Evolutionary conservation across 2,329 filamentous ascomycete species (phyloP).

Genomic region (Paecilomyces variotii): DNA sequence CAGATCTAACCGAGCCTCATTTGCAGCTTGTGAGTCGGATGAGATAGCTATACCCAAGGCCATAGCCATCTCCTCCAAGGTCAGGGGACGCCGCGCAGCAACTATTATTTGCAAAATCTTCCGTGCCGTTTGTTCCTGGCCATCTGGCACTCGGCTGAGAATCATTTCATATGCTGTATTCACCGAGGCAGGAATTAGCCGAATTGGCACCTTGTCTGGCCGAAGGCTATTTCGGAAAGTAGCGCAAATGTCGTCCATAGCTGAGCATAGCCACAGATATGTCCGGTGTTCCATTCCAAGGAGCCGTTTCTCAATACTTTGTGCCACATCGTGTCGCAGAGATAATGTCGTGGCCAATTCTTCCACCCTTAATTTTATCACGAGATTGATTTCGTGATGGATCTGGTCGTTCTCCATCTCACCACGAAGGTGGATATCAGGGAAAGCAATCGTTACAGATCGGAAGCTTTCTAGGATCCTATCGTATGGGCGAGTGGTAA

Average conservation of each 20-base stretch:
- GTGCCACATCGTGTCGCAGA: background rate
- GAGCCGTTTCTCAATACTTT: background rate
- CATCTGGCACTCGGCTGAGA: slow-evolving; percentile 4
- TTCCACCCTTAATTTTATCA: background rate
- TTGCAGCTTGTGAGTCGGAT: background rate
- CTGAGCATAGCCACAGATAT: slow-evolving; percentile 2
- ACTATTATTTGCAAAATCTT: slow-evolving; percentile 13
- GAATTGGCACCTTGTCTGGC: slow-evolving; percentile 5
- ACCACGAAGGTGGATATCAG: background rate
- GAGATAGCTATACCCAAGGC: background rate
- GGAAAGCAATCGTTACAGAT: background rate
- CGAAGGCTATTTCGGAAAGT: slow-evolving; percentile 4
- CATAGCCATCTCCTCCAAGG: background rate
- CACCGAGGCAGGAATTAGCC: slow-evolving; percentile 7
- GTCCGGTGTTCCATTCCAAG: background rate
- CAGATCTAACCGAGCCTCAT: background rate
- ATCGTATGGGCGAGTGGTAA: background rate
- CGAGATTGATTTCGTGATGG: background rate
- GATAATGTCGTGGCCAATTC: background rate
- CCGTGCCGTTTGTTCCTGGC: slow-evolving; percentile 3
- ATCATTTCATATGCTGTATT: slow-evolving; percentile 13
- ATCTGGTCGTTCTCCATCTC: background rate
- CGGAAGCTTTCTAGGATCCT: background rate
- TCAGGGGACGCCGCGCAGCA: slow-evolving; percentile 9
- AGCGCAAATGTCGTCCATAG: slow-evolving; percentile 8